phyloP scores from a whole-genome alignment of 805 yeast species.

The Candida silvicultrix region DNA sequence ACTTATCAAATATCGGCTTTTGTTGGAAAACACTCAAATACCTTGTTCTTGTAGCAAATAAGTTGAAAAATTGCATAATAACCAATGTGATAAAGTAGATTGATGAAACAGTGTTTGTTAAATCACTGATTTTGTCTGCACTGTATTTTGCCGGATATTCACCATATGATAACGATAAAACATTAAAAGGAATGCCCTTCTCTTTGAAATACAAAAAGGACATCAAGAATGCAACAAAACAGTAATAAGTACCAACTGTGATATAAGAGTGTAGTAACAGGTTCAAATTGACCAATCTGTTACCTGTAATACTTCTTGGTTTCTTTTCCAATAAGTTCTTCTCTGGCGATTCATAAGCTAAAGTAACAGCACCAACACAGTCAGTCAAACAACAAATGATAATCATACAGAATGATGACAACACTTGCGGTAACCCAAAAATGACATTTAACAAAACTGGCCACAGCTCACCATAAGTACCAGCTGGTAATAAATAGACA shows the following conservation, averaged over 20 bases:
- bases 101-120: slow-evolving; percentile 31
- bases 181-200: slow-evolving; percentile 29
- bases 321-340: slow-evolving; percentile 32
- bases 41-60: slow-evolving; percentile 37
- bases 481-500: slow-evolving; percentile 46
- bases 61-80: slow-evolving; percentile 39
- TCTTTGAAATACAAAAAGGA: slow-evolving; percentile 32
- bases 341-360: slow-evolving; percentile 40
- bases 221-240: slow-evolving; percentile 35
- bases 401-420: slow-evolving; percentile 45
- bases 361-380: slow-evolving; percentile 35
- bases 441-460: slow-evolving; percentile 39
- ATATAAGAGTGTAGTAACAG: slow-evolving; percentile 37
- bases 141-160: slow-evolving; percentile 17
- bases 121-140: slow-evolving; percentile 18
- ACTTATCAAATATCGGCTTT: slow-evolving; percentile 29
- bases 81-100: slow-evolving; percentile 42
- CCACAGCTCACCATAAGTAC: slow-evolving; percentile 45
- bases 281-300: slow-evolving; percentile 32
- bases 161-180: slow-evolving; percentile 32
- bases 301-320: slow-evolving; percentile 37
- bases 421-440: slow-evolving; percentile 43
- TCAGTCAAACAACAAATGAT: slow-evolving; percentile 44
- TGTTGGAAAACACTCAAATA: slow-evolving; percentile 35
- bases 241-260: slow-evolving; percentile 33